Base-by-base conservation (phyloP, 1,139 yeast genomes). In the Sporopachydermia cereana region DNA sequence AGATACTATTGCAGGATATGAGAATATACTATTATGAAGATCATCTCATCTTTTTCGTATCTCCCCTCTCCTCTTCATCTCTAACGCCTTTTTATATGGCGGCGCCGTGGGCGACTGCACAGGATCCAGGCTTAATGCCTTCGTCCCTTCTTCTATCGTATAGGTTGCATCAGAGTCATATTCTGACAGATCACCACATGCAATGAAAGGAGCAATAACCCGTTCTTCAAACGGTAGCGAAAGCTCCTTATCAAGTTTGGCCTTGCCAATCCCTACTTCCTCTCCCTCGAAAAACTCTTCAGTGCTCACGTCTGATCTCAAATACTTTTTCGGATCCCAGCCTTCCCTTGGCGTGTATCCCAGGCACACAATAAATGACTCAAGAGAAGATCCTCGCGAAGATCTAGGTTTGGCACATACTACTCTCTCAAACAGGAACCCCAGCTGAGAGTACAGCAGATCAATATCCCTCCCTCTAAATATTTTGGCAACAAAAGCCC, bases 61-160 rank as follows among this genome's bases (percentile, higher is more conserved):
- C 44, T 76, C 74, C 18, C 94, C 94, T 49, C 73, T 72, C 58
- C 96, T 72, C 63, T 85, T 89, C 74, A 84, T 70, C 58, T 88
- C 95, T 47, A 91, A 64, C 0, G 97, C 97, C 48, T 77, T 76
- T 62, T 89, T 89, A 62, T 91, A 91, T 1, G 97, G 96, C 1
- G 98, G 97, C 24, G 95, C 93, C 0, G 96, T 89, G 3, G 98
- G 98, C 62, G 78, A 70, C 58, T 91, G 97, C 14, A 91, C 94
- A 0, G 97, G 97, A 50, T 85, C 93, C 50, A 91, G 64, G 44
- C 82, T 76, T 12, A 68, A 54, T 43, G 60, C 59, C 12, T 51
- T 48, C 2, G 50, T 53, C 16, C 58, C 62, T 20, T 57, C 54
- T 24, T 79, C 83, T 43, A 81, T 66, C 2, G 84, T 74, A 59